Conservation (phyloP, 306 rosid genomes). For the Gleditsia sinensis region DNA sequence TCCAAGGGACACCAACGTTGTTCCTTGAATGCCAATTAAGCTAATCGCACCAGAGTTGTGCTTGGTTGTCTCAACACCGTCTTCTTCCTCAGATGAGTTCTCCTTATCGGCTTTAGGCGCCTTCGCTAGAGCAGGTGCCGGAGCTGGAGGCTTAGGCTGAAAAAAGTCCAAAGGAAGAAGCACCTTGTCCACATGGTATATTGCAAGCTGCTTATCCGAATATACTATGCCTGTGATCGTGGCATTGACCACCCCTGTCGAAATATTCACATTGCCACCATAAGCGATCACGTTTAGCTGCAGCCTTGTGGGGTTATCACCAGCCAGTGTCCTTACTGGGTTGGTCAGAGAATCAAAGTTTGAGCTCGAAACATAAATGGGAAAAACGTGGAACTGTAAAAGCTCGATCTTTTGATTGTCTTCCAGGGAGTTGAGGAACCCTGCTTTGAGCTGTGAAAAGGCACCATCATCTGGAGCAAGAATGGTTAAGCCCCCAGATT, state of each 20-base stretch:
- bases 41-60: slow-evolving; percentile 13
- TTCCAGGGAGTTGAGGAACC: slow-evolving; percentile 39
- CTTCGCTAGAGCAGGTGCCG: slow-evolving; percentile 27
- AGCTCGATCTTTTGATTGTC: slow-evolving; percentile 49
- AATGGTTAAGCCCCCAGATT: slow-evolving; percentile 38
- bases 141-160: slow-evolving; percentile 43
- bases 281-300: slow-evolving; percentile 52
- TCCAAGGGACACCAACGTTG: slow-evolving; percentile 30
- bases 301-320: slow-evolving; percentile 38
- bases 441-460: slow-evolving; percentile 44
- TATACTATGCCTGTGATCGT: slow-evolving; percentile 46
- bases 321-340: slow-evolving; percentile 56
- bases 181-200: slow-evolving; percentile 54
- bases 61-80: neutral
- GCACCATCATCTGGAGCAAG: slow-evolving; percentile 46
- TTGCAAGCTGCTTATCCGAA: slow-evolving; percentile 44
- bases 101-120: slow-evolving; percentile 16
- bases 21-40: slow-evolving; percentile 19
- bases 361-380: slow-evolving; percentile 41
- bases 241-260: slow-evolving; percentile 57
- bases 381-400: slow-evolving; percentile 53
- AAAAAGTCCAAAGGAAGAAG: slow-evolving; percentile 49
- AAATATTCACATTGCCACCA: slow-evolving; percentile 48
- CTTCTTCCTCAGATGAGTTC: slow-evolving; percentile 1
- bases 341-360: slow-evolving; percentile 59